Evolutionary conservation across 164 flowering plant species (phyloP), one percentile per base, ranked within the genome.

Genomic region (Liquidambar formosana): DNA sequence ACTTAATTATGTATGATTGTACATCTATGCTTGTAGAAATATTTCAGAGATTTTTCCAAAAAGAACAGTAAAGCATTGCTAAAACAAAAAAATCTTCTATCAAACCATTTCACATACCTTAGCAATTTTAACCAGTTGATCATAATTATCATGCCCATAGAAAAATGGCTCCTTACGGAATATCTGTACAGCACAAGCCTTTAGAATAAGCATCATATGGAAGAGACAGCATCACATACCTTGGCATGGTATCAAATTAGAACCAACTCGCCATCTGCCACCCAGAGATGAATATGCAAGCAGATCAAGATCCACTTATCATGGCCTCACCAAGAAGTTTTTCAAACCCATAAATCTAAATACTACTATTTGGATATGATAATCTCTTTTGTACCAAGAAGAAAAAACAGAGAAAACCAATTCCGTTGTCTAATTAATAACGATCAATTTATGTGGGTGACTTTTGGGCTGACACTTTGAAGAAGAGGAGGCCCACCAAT

Each of bases 61-160:
- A 22, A 19, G 11, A 33, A 33, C 41, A 23, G 8, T 11, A 54
- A 11, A 11, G 3, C 58, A 23, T 54, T 22, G 23, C 28, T 5
- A 5, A 54, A 54, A 22, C 28, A 54, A 22, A 13, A 27, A 13
- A 54, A 51, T 33, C 25, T 65, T 18, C 4, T 43, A 21, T 51
- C 19, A 26, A 27, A 54, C 11, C 19, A 18, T 66, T 47, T 46
- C 57, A 61, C 84, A 66, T 79, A 93, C 99, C 97, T 90, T 95
- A 0, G 98, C 99, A 65, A 95, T 91, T 79, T 95, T 95, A 67
- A 93, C 98, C 73, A 95, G 85, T 65, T 95, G 99, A 81, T 95
- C 99, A 83, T 93, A 79, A 76, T 95, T 95, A 76, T 94, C 98
- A 77, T 90, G 97, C 53, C 98, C 98, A 78, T 92, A 94, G 79